Conservation (phyloP, 805 yeast species). For the Candida takata region DNA sequence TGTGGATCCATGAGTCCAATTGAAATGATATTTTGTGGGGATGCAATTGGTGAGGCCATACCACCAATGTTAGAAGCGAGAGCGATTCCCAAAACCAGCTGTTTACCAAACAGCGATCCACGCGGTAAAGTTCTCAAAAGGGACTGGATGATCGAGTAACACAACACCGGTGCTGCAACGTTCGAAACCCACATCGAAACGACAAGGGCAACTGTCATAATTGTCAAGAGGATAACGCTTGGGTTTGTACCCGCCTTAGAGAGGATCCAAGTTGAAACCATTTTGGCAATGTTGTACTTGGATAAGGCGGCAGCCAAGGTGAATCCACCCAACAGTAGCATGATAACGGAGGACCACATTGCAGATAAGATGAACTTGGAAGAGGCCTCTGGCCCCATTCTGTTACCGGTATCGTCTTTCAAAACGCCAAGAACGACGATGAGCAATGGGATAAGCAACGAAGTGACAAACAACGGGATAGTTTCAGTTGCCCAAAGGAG, state of each 20-base stretch:
- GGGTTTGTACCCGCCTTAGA: constrained; percentile 86
- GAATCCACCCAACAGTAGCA: constrained; percentile 88
- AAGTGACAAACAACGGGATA: constrained; percentile 85
- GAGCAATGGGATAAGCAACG: constrained; percentile 74
- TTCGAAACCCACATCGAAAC: constrained; percentile 94
- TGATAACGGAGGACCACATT: constrained; percentile 95
- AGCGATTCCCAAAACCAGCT: constrained; percentile 86
- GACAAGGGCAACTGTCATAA: constrained; percentile 81
- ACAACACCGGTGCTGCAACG: constrained; percentile 94
- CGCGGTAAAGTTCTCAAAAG: constrained; percentile 76
- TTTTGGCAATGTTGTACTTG: constrained; percentile 82
- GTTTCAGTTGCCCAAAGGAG: constrained; percentile 94
- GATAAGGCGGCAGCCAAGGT: constrained; percentile 92
- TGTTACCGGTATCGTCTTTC: constrained; percentile 44
- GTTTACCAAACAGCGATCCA: constrained; percentile 70
- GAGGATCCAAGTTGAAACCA: constrained; percentile 74
- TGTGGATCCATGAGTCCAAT: constrained; percentile 80
- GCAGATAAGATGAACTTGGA: constrained; percentile 66
- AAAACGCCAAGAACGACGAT: constrained; percentile 67
- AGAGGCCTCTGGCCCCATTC: constrained; percentile 65
- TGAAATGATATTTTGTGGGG: constrained; percentile 94
- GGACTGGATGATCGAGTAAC: constrained; percentile 89
- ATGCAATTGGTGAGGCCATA: constrained; percentile 95
- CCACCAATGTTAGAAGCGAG: constrained; percentile 92
- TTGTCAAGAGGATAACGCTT: constrained; percentile 61